phyloP scores from a whole-genome alignment of 345 rosid genomes.

The Populus tremula region DNA sequence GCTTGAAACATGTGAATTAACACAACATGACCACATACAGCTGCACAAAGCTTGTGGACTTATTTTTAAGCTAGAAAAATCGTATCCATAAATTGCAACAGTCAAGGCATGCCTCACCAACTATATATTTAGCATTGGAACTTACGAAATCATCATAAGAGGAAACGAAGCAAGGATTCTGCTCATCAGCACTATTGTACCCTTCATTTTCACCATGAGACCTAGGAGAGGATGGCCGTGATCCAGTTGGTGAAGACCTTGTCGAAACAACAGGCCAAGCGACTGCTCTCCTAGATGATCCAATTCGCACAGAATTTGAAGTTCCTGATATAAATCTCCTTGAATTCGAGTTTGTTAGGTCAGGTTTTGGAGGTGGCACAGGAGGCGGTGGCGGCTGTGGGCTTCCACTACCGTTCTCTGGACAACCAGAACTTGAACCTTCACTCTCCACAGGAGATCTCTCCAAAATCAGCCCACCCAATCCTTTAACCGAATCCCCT shows the following conservation, averaged over 20 bases:
- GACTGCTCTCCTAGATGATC: conserved; percentile 61
- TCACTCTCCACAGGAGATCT: conserved; percentile 44
- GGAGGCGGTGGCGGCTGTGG: conserved; percentile 79
- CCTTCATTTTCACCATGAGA: conserved; percentile 90
- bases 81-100: neutral
- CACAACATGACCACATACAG: neutral
- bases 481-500: conserved; percentile 33
- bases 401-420: conserved; percentile 37
- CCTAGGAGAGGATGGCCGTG: conserved; percentile 96
- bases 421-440: conserved; percentile 42
- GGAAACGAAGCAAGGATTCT: conserved; percentile 62
- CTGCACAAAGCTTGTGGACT: neutral
- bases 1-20: neutral
- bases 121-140: conserved; percentile 10
- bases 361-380: conserved; percentile 78
- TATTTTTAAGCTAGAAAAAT: neutral
- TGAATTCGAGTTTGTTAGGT: conserved; percentile 40
- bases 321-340: conserved; percentile 51
- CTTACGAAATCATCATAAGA: conserved; percentile 74
- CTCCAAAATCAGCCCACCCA: conserved; percentile 42
- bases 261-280: conserved; percentile 74
- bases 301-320: conserved; percentile 54
- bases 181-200: conserved; percentile 98
- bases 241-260: conserved; percentile 77
- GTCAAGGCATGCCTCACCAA: neutral